Conservation (phyloP, 768 basidiomycete species). For the Boletus vinaceobasis region DNA sequence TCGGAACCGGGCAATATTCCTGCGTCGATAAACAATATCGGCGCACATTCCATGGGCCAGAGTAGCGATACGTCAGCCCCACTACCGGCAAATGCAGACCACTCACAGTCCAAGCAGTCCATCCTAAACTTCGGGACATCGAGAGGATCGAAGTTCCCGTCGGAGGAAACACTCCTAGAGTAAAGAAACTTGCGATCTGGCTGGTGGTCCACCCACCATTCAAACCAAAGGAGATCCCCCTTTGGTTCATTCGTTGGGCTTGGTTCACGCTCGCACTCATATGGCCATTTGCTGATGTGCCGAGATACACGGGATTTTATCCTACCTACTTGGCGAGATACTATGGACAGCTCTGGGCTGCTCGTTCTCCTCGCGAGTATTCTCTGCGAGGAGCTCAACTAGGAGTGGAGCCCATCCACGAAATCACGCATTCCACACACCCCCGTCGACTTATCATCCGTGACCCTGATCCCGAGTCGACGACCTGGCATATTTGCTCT, state of each 20-base stretch:
- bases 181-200: slow-evolving; percentile 19
- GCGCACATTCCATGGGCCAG: slow-evolving; percentile 7
- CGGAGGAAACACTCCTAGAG: not conserved
- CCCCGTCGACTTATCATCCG: slow-evolving; percentile 19
- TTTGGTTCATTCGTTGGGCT: slow-evolving; percentile 18
- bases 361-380: slow-evolving; percentile 21
- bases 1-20: not conserved
- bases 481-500: slow-evolving; percentile 1
- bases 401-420: slow-evolving; percentile 1
- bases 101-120: slow-evolving; percentile 24
- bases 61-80: slow-evolving; percentile 23
- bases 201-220: slow-evolving; percentile 1
- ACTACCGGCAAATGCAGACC: slow-evolving; percentile 18
- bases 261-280: slow-evolving; percentile 16
- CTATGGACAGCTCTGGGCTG: slow-evolving; percentile 22
- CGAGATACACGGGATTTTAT: slow-evolving; percentile 8
- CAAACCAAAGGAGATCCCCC: not conserved
- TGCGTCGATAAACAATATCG: slow-evolving; percentile 22
- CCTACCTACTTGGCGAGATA: slow-evolving; percentile 18
- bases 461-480: not conserved
- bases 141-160: not conserved
- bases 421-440: slow-evolving; percentile 11
- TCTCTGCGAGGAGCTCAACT: slow-evolving; percentile 9
- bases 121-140: not conserved
- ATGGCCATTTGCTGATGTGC: slow-evolving; percentile 9